Conservation (phyloP, 2,329 filamentous ascomycete species). For the Colletotrichum plurivorum region DNA sequence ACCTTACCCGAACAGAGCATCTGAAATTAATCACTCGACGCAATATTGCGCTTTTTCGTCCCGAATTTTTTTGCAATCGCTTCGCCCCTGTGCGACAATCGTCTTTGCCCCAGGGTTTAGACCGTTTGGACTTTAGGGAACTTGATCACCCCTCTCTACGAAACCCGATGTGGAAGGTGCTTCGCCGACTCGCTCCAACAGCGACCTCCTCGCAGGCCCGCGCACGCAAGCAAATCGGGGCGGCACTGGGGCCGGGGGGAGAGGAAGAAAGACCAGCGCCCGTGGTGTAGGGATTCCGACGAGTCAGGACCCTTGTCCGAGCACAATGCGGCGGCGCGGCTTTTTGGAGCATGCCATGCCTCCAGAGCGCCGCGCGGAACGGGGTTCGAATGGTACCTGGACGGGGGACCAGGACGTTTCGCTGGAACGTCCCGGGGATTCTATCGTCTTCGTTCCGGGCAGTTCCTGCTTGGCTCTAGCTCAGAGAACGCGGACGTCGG, state of each 20-base stretch:
- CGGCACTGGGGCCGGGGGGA: neutral
- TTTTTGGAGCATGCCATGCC: slow-evolving; percentile 17
- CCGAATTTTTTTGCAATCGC: neutral
- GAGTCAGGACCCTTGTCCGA: slow-evolving; percentile 36
- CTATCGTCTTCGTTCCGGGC: slow-evolving; percentile 17
- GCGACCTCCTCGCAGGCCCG: neutral
- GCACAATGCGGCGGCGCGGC: slow-evolving; percentile 20
- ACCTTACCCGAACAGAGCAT: slow-evolving; percentile 1
- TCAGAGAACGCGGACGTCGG: slow-evolving; percentile 7
- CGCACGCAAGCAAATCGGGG: neutral
- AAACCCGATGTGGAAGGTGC: slow-evolving; percentile 28
- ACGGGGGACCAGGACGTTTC: neutral
- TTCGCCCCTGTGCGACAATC: neutral
- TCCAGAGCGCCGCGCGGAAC: slow-evolving; percentile 1
- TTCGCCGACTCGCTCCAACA: neutral
- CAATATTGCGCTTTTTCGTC: slow-evolving; percentile 24
- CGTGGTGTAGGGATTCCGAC: slow-evolving; percentile 5
- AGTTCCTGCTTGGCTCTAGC: slow-evolving; percentile 13
- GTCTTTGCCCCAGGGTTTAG: neutral
- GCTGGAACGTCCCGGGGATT: slow-evolving; percentile 2
- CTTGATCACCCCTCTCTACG: neutral
- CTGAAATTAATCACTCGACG: slow-evolving; percentile 5
- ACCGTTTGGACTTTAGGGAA: neutral
- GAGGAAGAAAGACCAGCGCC: neutral
- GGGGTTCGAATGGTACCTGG: neutral